phyloP scores from a whole-genome alignment of 163 green algal genomes.

The Scenedesmus sp. region DNA sequence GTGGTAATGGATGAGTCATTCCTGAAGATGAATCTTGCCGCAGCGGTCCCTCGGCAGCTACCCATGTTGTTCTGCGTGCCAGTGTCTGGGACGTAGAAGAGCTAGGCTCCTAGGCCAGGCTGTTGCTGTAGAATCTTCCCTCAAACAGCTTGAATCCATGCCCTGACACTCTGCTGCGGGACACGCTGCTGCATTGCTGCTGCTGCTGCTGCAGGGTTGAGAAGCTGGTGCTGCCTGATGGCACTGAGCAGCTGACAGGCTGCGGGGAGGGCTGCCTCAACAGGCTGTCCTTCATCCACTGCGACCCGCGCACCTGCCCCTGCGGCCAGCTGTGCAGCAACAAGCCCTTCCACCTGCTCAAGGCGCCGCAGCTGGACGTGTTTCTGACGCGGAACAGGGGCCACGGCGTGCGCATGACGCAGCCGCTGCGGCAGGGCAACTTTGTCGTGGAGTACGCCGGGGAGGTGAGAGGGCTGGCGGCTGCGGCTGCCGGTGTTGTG shows the following conservation, averaged over 20 bases:
- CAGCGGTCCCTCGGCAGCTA: too few relatives aligned
- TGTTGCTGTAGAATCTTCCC: too few relatives aligned
- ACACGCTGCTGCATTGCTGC: too few relatives aligned
- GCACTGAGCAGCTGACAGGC: conserved; percentile 40
- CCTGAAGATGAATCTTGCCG: too few relatives aligned
- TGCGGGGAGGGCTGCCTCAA: conserved; percentile 88
- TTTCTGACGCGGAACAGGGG: conserved; percentile 89
- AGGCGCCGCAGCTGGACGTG: conserved; percentile 75
- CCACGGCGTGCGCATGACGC: conserved; percentile 83
- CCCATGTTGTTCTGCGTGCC: too few relatives aligned
- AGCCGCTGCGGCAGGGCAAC: conserved; percentile 68
- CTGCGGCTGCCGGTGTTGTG: neutral
- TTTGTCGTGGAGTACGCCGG: conserved; percentile 96
- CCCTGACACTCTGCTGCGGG: neutral
- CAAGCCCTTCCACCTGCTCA: conserved; percentile 84
- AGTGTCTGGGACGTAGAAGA: too few relatives aligned
- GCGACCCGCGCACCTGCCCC: conserved; percentile 86
- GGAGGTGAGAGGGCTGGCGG: conserved; percentile 47
- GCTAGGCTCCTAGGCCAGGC: too few relatives aligned
- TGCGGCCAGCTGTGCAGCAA: conserved; percentile 88
- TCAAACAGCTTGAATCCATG: too few relatives aligned
- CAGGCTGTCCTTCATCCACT: conserved; percentile 82
- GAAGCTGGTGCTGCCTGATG: conserved; percentile 29
- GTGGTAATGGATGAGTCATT: too few relatives aligned
- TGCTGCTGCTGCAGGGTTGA: conserved; percentile 26